Evolutionary conservation across 257 asterid species (phyloP).

Genomic region (Nicotiana tomentosiformis): DNA sequence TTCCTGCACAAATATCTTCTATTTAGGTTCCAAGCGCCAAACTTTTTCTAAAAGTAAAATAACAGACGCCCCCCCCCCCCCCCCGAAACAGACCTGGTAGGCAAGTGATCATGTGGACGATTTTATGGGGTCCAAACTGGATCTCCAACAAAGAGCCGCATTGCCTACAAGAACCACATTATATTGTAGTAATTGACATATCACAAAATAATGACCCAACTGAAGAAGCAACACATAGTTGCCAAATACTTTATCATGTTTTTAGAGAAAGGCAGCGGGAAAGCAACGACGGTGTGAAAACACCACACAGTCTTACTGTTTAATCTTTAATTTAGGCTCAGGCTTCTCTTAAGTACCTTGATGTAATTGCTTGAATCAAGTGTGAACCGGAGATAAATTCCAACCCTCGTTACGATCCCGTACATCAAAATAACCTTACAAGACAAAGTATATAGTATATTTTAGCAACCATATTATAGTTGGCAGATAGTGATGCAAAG

Average conservation of each 20-base stretch:
- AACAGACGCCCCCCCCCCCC: too few relatives aligned
- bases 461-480: background rate
- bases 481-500: background rate
- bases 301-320: too few relatives aligned
- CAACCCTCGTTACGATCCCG: conserved; percentile 62
- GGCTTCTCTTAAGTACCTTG: conserved; percentile 34
- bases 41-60: too few relatives aligned
- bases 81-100: conserved; percentile 51
- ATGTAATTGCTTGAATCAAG: conserved; percentile 70
- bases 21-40: too few relatives aligned
- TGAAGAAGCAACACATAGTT: too few relatives aligned
- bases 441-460: background rate
- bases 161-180: conserved; percentile 39
- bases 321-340: too few relatives aligned
- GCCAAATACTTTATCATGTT: too few relatives aligned
- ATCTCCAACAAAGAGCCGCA: conserved; percentile 81
- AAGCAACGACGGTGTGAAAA: too few relatives aligned
- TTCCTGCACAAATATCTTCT: too few relatives aligned
- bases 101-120: conserved; percentile 83
- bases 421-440: conserved; percentile 76
- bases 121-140: conserved; percentile 86
- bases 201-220: too few relatives aligned
- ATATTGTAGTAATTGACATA: background rate
- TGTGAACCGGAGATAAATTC: conserved; percentile 84
- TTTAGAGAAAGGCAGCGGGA: too few relatives aligned